Conservation (phyloP, 345 rosid species). For the Schrenkiella parvula region DNA sequence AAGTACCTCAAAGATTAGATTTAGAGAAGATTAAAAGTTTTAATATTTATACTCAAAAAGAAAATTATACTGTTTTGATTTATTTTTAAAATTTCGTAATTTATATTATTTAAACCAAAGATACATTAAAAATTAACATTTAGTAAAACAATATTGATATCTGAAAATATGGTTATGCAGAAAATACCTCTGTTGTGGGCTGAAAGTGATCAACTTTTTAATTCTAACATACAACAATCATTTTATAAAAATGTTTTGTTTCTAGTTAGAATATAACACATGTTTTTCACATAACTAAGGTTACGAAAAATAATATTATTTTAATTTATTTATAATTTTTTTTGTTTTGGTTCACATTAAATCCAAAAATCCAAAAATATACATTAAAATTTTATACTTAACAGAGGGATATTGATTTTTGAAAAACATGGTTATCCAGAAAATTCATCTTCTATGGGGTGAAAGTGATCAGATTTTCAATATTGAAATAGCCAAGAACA, state of each 20-base stretch:
- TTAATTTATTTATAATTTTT: no score
- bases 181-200: conserved; percentile 88
- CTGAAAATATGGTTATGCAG: conserved; percentile 35
- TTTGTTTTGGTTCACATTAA: no score
- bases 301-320: no score
- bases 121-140: not conserved
- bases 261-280: no score
- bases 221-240: no score
- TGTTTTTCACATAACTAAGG: no score
- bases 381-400: not conserved
- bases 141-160: not conserved
- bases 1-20: not conserved
- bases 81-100: not conserved
- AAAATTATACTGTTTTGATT: not conserved
- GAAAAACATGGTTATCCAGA: conserved; percentile 42
- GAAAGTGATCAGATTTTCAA: conserved; percentile 69
- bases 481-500: conserved; percentile 62
- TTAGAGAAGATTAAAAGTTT: no score
- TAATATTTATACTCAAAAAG: no score
- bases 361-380: no score
- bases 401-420: not conserved
- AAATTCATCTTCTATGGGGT: conserved; percentile 84
- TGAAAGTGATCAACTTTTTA: conserved; percentile 59
- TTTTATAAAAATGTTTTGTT: no score
- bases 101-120: not conserved